phyloP scores from a whole-genome alignment of 139 green algal species.

The Coccomyxa sp. region DNA sequence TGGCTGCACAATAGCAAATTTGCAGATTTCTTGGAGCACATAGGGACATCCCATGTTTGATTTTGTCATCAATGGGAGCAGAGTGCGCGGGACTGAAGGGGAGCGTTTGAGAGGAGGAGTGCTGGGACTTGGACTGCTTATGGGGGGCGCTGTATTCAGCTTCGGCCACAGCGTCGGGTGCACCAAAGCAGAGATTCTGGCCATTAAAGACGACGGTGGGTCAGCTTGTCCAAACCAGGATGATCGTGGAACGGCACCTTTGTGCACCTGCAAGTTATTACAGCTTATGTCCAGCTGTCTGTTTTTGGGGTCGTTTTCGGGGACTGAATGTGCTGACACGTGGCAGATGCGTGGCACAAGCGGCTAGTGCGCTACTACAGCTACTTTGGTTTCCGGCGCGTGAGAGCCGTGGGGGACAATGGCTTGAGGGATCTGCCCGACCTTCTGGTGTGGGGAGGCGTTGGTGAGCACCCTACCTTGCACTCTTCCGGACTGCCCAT shows the following conservation, averaged over 20 bases:
- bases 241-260: no score
- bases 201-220: slow-evolving; percentile 66
- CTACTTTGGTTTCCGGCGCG: slow-evolving; percentile 49
- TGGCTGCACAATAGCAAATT: no score
- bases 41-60: not conserved
- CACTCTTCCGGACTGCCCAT: no score
- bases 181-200: slow-evolving; percentile 71
- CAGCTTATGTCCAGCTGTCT: no score
- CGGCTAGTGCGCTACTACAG: slow-evolving; percentile 60
- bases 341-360: slow-evolving; percentile 37
- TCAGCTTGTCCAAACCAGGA: not conserved
- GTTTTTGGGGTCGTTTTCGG: not conserved
- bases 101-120: slow-evolving; percentile 19
- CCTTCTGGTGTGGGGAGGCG: slow-evolving; percentile 76
- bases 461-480: slow-evolving; percentile 31
- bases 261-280: no score
- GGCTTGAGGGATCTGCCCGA: slow-evolving; percentile 40
- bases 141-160: slow-evolving; percentile 61
- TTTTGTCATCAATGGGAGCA: not conserved
- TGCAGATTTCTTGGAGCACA: no score
- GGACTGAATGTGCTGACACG: not conserved
- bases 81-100: not conserved
- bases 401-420: slow-evolving; percentile 38
- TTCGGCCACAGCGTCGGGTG: slow-evolving; percentile 42
- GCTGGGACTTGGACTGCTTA: slow-evolving; percentile 62